Percentiles rank a stretch among this genome's conserved stretches.
Evolutionary conservation across 208 protist genomes (phyloP).

Genomic region (Trypanosomatidae sp.): DNA sequence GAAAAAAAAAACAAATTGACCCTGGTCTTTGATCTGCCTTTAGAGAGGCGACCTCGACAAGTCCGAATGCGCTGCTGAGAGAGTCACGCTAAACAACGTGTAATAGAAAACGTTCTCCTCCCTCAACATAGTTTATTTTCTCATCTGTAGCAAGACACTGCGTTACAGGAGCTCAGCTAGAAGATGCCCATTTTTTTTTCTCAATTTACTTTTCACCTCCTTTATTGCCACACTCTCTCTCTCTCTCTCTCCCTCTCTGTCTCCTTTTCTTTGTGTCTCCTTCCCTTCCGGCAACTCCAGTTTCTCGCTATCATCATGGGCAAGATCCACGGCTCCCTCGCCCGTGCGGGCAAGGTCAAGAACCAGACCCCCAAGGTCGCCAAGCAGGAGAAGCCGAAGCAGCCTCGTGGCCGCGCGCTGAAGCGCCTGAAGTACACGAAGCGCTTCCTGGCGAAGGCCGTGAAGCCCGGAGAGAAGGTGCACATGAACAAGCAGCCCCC

Average conservation of each 20-base stretch:
- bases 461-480: constrained; percentile 93
- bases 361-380: constrained; percentile 98
- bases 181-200: not conserved
- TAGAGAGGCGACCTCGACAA: no score
- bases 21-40: no score
- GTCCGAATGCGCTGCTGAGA: no score
- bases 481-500: constrained; percentile 93
- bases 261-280: not conserved
- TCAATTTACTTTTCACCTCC: not conserved
- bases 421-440: constrained; percentile 98
- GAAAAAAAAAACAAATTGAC: no score
- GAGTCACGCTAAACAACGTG: no score
- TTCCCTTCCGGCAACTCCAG: not conserved
- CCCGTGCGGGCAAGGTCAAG: constrained; percentile 98
- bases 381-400: constrained; percentile 96
- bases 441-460: constrained; percentile 94
- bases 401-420: constrained; percentile 95
- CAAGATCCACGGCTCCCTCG: constrained; percentile 98
- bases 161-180: no score
- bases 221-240: no score
- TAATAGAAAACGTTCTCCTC: no score
- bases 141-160: no score
- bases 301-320: constrained; percentile 64
- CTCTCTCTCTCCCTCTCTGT: no score
- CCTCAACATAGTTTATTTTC: no score